Conservation (phyloP, 2,329 filamentous ascomycete species). For the Phialophora tarda region DNA sequence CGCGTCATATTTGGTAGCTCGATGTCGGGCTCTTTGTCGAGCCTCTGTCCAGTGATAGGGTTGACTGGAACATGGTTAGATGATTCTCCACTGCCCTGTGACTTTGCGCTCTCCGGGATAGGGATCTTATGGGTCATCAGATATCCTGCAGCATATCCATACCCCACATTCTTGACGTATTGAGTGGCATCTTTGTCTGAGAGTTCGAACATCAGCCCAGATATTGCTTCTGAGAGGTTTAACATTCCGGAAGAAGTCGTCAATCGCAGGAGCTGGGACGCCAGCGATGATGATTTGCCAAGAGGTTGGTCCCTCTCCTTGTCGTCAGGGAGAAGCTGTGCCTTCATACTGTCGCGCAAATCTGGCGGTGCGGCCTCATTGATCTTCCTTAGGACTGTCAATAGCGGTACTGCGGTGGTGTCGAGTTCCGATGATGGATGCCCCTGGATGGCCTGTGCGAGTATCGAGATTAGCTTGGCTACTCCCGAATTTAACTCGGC, state of each 20-base stretch:
- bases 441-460: slow-evolving; percentile 67
- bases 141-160: slow-evolving; percentile 90
- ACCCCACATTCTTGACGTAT: slow-evolving; percentile 91
- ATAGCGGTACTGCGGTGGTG: slow-evolving; percentile 69
- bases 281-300: slow-evolving; percentile 73
- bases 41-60: slow-evolving; percentile 82
- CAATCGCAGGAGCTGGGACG: slow-evolving; percentile 76
- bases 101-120: slow-evolving; percentile 69
- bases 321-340: slow-evolving; percentile 73
- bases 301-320: slow-evolving; percentile 77
- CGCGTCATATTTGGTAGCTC: slow-evolving; percentile 78
- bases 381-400: slow-evolving; percentile 75
- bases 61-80: slow-evolving; percentile 63
- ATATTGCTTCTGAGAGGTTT: slow-evolving; percentile 74
- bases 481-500: slow-evolving; percentile 64
- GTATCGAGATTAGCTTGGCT: slow-evolving; percentile 70
- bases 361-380: slow-evolving; percentile 70
- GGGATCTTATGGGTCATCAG: slow-evolving; percentile 82
- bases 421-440: slow-evolving; percentile 77
- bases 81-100: slow-evolving; percentile 37
- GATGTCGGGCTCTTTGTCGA: slow-evolving; percentile 58
- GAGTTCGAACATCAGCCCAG: slow-evolving; percentile 81
- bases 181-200: slow-evolving; percentile 78
- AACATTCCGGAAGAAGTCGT: slow-evolving; percentile 75
- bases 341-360: slow-evolving; percentile 67